Base-by-base conservation (phyloP, 2,329 filamentous ascomycete genomes). In the Colletotrichum chlorophyti region DNA sequence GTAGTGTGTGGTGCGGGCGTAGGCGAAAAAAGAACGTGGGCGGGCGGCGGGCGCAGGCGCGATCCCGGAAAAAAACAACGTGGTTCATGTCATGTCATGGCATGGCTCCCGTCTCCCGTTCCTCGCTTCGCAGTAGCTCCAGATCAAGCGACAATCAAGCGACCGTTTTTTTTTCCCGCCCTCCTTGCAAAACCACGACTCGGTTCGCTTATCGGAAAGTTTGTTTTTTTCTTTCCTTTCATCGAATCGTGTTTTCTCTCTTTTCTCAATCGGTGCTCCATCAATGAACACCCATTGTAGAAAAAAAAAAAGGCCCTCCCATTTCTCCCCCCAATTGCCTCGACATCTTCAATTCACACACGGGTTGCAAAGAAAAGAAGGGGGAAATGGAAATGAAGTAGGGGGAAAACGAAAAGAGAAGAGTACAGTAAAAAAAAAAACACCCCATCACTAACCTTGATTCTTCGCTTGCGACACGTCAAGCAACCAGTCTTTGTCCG, bases 401-500 rank as follows among this genome's bases (percentile, higher is more conserved):
- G 23, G 19, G 47, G 17, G 19, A n/a, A 38, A n/a, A 31, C 10
- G 10, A 6, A 14, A 48, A 10, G 26, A 47, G 3, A 21, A 19
- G 21, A 14, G 6, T 21, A 29, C 6, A n/a, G 24, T 19, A 50
- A 10, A 27, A 24, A 12, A 17, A 32, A 15, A 24, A 49, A 51
- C n/a, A n/a, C n/a, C n/a, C n/a, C n/a, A 55, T 58, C 57, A 76
- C 82, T 69, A 72, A 86, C 83, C 83, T 86, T 86, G 69, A 86
- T 86, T 65, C 83, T 77, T 65, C 83, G 79, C 67, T 85, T 85
- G 54, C 83, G 81, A 71, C 83, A 86, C 40, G 83, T 86, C 69
- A 86, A 71, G 64, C 83, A 86, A n/a, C 83, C 83, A 2, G 83
- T 86, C 70, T 86, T 86, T 42, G 83, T 86, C 65, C 83, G 80